Evolutionary conservation across 129 eudicot genomes (phyloP).

Genomic region (Deinandra increscens): DNA sequence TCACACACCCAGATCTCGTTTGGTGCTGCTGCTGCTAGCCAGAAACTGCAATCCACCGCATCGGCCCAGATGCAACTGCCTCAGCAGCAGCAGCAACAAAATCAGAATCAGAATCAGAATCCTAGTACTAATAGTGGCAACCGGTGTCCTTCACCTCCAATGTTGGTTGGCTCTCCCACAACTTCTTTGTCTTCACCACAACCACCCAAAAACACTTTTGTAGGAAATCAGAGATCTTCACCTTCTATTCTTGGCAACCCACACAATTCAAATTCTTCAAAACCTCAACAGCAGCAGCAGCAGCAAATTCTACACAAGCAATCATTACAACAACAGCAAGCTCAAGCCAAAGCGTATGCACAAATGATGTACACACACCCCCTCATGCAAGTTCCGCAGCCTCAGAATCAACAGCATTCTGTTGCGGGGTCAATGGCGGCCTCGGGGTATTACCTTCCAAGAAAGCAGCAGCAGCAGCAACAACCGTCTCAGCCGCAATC

Average conservation of each 20-base stretch:
- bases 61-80: constrained; percentile 22
- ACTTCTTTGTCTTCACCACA: constrained; percentile 58
- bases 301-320: constrained; percentile 41
- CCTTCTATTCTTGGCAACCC: constrained; percentile 78
- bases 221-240: constrained; percentile 58
- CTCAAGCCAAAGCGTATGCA: constrained; percentile 38
- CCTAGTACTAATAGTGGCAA: constrained; percentile 37
- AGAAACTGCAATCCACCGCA: constrained; percentile 42
- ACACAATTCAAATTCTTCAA: constrained; percentile 36
- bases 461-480: constrained; percentile 54
- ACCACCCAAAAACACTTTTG: constrained; percentile 44
- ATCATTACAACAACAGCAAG: constrained; percentile 33
- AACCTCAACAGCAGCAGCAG: constrained; percentile 57
- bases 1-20: constrained; percentile 79
- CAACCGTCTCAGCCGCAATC: constrained; percentile 30
- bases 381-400: constrained; percentile 35
- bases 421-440: constrained; percentile 27
- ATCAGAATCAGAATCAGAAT: constrained; percentile 44
- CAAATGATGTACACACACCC: constrained; percentile 52
- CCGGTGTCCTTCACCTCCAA: constrained; percentile 62
- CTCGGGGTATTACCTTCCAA: constrained; percentile 54
- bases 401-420: constrained; percentile 40
- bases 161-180: constrained; percentile 85
- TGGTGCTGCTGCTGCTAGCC: constrained; percentile 50
- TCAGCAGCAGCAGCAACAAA: constrained; percentile 28